phyloP scores from a whole-genome alignment of 768 basidiomycete species.

The Kwoniella sp. region DNA sequence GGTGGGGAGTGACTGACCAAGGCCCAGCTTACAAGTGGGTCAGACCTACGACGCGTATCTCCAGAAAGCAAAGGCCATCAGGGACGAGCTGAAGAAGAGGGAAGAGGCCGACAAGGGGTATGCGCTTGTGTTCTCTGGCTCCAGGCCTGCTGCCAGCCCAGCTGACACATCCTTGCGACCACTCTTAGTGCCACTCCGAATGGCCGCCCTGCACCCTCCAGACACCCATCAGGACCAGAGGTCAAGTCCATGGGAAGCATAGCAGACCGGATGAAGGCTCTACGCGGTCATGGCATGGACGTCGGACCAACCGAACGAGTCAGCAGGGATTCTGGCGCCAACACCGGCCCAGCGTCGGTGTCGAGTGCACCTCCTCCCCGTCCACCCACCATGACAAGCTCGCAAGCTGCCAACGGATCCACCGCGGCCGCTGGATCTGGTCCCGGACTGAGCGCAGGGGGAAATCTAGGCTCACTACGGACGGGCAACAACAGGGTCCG shows the following conservation, averaged over 20 bases:
- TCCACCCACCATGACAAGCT: background rate
- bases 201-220: slow-evolving; percentile 14
- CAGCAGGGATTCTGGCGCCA: slow-evolving; percentile 56
- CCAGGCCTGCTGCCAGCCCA: background rate
- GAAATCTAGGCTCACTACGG: slow-evolving; percentile 43
- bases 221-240: slow-evolving; percentile 49
- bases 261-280: slow-evolving; percentile 71
- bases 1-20: background rate
- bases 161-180: background rate
- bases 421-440: background rate
- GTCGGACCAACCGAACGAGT: slow-evolving; percentile 58
- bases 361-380: background rate
- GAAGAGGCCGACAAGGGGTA: slow-evolving; percentile 48
- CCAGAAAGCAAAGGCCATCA: slow-evolving; percentile 54
- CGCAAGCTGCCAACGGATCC: background rate
- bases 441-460: slow-evolving; percentile 1
- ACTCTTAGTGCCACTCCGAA: slow-evolving; percentile 18
- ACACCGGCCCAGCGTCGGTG: background rate
- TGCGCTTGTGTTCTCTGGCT: no score
- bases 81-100: slow-evolving; percentile 54
- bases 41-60: slow-evolving; percentile 46
- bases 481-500: slow-evolving; percentile 17
- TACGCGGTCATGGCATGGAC: slow-evolving; percentile 68
- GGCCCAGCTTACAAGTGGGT: no score
- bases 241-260: slow-evolving; percentile 63